Evolutionary conservation across 176 grass and related monocot genomes (phyloP).

Genomic region (Metroxylon sagu): DNA sequence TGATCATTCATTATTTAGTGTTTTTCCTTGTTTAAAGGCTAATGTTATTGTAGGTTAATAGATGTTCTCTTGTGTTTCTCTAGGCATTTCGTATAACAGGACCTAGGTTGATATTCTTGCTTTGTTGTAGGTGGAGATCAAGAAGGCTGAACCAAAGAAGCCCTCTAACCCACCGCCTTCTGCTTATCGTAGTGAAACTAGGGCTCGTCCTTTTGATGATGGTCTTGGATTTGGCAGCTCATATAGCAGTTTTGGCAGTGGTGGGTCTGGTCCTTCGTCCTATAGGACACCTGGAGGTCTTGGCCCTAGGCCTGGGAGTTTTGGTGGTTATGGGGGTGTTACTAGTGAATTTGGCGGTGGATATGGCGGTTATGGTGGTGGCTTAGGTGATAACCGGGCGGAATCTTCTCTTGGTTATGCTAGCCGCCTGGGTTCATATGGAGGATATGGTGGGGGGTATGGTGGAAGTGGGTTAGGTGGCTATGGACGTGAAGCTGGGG

Average conservation of each 20-base stretch:
- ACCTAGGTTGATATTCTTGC: constrained; percentile 41
- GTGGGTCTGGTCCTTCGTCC: constrained; percentile 39
- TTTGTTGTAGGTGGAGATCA: constrained; percentile 94
- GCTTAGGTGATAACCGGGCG: constrained; percentile 45
- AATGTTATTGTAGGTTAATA: constrained; percentile 13
- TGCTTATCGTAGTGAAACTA: constrained; percentile 51
- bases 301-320: constrained; percentile 53
- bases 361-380: constrained; percentile 34
- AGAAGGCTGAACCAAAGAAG: constrained; percentile 99
- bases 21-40: constrained; percentile 1
- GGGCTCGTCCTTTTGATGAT: constrained; percentile 33
- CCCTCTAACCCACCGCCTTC: constrained; percentile 50
- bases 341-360: constrained; percentile 25
- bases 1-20: neutral
- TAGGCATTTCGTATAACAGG: constrained; percentile 17
- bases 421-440: constrained; percentile 42
- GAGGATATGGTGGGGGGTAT: constrained; percentile 42
- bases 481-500: constrained; percentile 37
- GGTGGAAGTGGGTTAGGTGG: constrained; percentile 33
- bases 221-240: constrained; percentile 47
- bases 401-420: constrained; percentile 46
- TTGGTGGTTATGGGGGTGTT: constrained; percentile 31
- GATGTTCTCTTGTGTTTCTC: constrained; percentile 20
- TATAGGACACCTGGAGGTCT: constrained; percentile 57
- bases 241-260: constrained; percentile 38